phyloP scores from a whole-genome alignment of 805 yeast genomes.

The Groenewaldozyma tartarivorans region DNA sequence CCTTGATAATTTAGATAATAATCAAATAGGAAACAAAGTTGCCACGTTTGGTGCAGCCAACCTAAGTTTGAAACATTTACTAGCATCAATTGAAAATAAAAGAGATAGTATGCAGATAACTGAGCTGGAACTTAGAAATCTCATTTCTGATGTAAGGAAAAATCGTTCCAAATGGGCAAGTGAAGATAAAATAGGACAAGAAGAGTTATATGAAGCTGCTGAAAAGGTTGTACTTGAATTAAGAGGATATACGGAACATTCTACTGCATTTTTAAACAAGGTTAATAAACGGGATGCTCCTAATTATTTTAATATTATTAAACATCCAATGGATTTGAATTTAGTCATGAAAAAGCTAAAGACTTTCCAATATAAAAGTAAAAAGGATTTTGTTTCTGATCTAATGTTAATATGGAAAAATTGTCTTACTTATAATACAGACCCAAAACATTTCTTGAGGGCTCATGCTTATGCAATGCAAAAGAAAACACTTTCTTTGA shows the following conservation, averaged over 20 bases:
- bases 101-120: constrained; percentile 64
- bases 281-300: constrained; percentile 99
- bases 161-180: constrained; percentile 97
- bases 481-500: constrained; percentile 64
- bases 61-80: constrained; percentile 66
- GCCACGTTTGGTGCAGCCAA: constrained; percentile 60
- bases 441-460: constrained; percentile 84
- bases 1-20: constrained; percentile 17
- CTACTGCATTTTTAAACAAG: constrained; percentile 88
- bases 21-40: constrained; percentile 11
- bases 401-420: constrained; percentile 92
- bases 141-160: constrained; percentile 87
- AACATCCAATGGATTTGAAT: constrained; percentile 92
- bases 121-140: constrained; percentile 73
- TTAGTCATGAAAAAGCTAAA: constrained; percentile 89
- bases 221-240: constrained; percentile 88
- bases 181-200: constrained; percentile 93
- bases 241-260: constrained; percentile 89
- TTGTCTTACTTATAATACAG: constrained; percentile 86
- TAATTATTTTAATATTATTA: constrained; percentile 81
- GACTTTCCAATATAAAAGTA: constrained; percentile 69
- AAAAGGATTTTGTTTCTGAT: constrained; percentile 89
- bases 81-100: constrained; percentile 67
- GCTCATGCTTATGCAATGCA: constrained; percentile 96
- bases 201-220: constrained; percentile 93